Percentiles rank a stretch among this genome's conserved stretches.
Conservation (phyloP, 306 rosid genomes). For the Cucurbita moschata region DNA sequence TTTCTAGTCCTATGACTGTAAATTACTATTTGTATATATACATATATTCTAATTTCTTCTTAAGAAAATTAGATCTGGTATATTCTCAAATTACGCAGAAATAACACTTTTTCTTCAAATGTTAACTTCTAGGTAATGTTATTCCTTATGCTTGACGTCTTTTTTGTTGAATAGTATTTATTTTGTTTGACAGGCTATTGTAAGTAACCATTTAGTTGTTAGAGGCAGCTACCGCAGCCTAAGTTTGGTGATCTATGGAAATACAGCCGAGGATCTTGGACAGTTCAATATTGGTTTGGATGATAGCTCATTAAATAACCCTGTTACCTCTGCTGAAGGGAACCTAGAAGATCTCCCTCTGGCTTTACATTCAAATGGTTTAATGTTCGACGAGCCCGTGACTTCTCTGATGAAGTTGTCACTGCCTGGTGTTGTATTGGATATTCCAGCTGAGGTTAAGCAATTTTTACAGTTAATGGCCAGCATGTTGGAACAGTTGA, state of each 20-base stretch:
- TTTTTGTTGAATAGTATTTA: slow-evolving; percentile 5
- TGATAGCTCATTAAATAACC: slow-evolving; percentile 78
- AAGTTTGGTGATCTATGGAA: slow-evolving; percentile 85
- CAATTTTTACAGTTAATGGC: slow-evolving; percentile 52
- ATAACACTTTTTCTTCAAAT: background rate
- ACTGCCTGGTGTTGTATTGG: slow-evolving; percentile 45
- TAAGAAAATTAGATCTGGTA: background rate
- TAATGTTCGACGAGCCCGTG: slow-evolving; percentile 41
- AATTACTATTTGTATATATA: too few species aligned
- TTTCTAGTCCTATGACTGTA: too few species aligned
- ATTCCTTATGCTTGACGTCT: background rate
- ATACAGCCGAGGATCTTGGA: slow-evolving; percentile 95
- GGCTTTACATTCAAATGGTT: slow-evolving; percentile 53
- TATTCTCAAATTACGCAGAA: background rate
- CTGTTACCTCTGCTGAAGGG: slow-evolving; percentile 71
- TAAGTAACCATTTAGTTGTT: slow-evolving; percentile 87
- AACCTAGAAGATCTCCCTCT: slow-evolving; percentile 85
- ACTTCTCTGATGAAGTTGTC: slow-evolving; percentile 48
- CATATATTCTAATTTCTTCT: background rate
- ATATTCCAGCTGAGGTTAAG: slow-evolving; percentile 59
- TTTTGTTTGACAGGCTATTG: slow-evolving; percentile 58
- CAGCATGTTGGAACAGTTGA: slow-evolving; percentile 51
- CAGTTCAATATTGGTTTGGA: slow-evolving; percentile 85
- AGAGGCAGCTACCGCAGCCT: slow-evolving; percentile 97
- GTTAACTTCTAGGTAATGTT: background rate